Evolutionary conservation across 2,329 filamentous ascomycete genomes (phyloP).

Genomic region (Sporothrix pallida): DNA sequence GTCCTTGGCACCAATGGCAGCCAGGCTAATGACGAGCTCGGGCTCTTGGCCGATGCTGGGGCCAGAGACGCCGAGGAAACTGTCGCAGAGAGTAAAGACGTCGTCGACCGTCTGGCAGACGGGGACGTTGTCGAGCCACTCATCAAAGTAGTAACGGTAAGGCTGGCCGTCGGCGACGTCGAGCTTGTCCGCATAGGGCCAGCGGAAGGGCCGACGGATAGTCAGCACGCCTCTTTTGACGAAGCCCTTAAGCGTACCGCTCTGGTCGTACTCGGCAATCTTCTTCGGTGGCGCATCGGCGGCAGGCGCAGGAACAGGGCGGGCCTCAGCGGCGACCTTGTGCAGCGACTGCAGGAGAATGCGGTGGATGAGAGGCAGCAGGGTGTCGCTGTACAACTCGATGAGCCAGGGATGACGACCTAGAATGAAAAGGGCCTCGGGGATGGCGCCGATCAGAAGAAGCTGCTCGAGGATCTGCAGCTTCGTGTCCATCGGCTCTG

Average conservation of each 20-base stretch:
- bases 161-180: constrained; percentile 77
- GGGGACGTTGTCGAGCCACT: constrained; percentile 93
- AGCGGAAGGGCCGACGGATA: constrained; percentile 73
- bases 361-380: constrained; percentile 80
- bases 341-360: constrained; percentile 82
- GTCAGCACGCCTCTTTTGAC: constrained; percentile 65
- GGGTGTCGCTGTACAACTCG: constrained; percentile 75
- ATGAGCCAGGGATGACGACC: constrained; percentile 92
- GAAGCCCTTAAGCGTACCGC: constrained; percentile 70
- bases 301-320: constrained; percentile 44
- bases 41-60: constrained; percentile 88
- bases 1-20: constrained; percentile 82
- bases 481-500: constrained; percentile 87
- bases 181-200: constrained; percentile 80
- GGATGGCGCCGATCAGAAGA: constrained; percentile 87
- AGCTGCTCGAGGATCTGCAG: constrained; percentile 81
- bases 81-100: constrained; percentile 83
- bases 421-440: constrained; percentile 85
- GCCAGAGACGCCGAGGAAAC: constrained; percentile 83
- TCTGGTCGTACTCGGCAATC: constrained; percentile 64
- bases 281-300: constrained; percentile 52
- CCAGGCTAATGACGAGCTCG: constrained; percentile 76
- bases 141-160: constrained; percentile 96
- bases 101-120: constrained; percentile 90
- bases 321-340: constrained; percentile 66